phyloP scores from a whole-genome alignment of 2,329 filamentous ascomycete genomes.

The Pseudogymnoascus sp. region DNA sequence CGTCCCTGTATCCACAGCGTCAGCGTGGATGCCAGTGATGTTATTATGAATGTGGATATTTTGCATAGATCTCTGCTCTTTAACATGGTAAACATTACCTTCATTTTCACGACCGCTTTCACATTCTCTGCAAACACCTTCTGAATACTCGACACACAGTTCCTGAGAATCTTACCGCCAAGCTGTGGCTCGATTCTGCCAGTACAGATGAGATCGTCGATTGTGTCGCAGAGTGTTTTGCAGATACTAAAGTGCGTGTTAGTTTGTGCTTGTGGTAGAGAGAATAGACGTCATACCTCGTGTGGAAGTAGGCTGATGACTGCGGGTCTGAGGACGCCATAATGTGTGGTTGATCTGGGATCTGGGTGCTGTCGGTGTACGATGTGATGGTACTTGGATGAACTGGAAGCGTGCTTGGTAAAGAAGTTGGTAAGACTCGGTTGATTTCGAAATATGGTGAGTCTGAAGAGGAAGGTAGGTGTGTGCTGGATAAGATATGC shows the following conservation, averaged over 20 bases:
- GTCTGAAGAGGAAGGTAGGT: neutral
- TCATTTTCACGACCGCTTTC: neutral
- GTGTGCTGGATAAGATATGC: neutral
- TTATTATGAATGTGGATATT: neutral
- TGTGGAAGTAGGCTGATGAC: neutral
- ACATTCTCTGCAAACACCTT: neutral
- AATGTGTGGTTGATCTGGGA: neutral
- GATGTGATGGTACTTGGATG: neutral
- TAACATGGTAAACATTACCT: neutral
- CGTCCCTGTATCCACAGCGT: neutral
- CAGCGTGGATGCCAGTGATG: neutral
- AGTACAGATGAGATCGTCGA: conserved; percentile 16
- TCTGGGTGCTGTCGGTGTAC: neutral
- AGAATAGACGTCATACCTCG: neutral
- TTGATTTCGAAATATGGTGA: neutral
- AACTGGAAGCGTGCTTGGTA: neutral
- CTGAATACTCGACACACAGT: neutral
- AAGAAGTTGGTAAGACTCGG: neutral
- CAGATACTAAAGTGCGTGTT: conserved; percentile 13
- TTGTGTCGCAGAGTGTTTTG: conserved; percentile 14
- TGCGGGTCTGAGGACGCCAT: neutral
- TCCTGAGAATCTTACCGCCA: conserved; percentile 12
- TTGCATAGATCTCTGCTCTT: neutral
- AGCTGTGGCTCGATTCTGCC: conserved; percentile 18
- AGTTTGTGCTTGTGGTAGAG: neutral